These are phyloP conservation scores for Xylariaceae sp. DNA, from an alignment of 2,329 filamentous ascomycete species.

Conservation along the genomic window DNA sequence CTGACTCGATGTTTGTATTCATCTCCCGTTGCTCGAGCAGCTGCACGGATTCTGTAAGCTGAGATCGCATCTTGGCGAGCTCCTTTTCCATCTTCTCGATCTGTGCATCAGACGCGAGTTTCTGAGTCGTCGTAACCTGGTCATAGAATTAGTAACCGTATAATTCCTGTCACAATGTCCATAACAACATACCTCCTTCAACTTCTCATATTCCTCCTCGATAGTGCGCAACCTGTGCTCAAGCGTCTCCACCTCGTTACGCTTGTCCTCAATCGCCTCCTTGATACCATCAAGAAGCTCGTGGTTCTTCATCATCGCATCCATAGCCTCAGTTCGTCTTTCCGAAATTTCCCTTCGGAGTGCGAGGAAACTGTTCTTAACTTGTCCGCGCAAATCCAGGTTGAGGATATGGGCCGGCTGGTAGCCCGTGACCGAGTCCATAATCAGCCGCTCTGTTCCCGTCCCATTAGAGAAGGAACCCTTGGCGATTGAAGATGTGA, in stretches of 20 bases:
- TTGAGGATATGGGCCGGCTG: constrained; percentile 85
- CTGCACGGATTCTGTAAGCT: constrained; percentile 79
- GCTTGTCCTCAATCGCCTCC: constrained; percentile 94
- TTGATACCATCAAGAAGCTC: constrained; percentile 91
- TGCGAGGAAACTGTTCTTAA: constrained; percentile 71
- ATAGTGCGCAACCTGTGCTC: constrained; percentile 83
- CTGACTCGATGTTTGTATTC: constrained; percentile 91
- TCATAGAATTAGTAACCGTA: constrained; percentile 16
- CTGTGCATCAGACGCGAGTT: constrained; percentile 82
- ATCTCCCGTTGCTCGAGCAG: constrained; percentile 92
- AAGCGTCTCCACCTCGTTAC: constrained; percentile 83
- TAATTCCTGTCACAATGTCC: not conserved
- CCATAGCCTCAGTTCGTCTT: constrained; percentile 71
- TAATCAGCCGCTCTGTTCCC: constrained; percentile 71
- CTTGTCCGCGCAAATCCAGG: constrained; percentile 75
- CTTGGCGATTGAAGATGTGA: constrained; percentile 58
- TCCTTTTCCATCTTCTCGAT: constrained; percentile 99
- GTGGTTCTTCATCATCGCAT: constrained; percentile 90
- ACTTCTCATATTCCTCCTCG: constrained; percentile 90
- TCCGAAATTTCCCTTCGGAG: constrained; percentile 92
- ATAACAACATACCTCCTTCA: constrained; percentile 61
- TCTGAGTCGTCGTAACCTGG: constrained; percentile 68
- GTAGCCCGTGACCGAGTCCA: constrained; percentile 79
- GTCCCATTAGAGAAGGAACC: constrained; percentile 37
- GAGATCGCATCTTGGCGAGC: constrained; percentile 83